These are phyloP conservation scores for Krasilnikovozyma curviuscula DNA, from an alignment of 768 basidiomycete species.

Conservation along the genomic window DNA sequence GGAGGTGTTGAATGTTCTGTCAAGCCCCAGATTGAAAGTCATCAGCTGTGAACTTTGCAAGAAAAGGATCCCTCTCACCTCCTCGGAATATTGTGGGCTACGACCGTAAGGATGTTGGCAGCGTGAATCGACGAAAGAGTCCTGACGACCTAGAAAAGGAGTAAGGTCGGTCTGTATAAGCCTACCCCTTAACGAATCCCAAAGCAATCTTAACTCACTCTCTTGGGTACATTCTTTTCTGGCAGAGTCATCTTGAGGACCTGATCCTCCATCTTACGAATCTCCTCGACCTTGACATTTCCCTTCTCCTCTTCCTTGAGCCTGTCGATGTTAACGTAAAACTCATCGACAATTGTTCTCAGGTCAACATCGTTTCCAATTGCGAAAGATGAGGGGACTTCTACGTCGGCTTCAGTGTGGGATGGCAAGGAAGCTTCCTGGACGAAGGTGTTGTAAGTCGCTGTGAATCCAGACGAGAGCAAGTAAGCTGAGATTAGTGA, in stretches of 20 bases:
- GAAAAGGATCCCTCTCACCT: background rate
- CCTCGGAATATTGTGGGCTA: background rate
- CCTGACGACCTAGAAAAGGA: background rate
- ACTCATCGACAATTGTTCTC: too few species aligned
- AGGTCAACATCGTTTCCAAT: too few species aligned
- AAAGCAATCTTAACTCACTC: background rate
- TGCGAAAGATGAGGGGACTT: too few species aligned
- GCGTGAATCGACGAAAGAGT: slow-evolving; percentile 4
- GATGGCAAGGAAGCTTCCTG: too few species aligned
- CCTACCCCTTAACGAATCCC: background rate
- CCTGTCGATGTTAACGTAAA: too few species aligned
- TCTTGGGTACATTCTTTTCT: too few species aligned
- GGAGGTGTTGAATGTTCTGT: slow-evolving; percentile 7
- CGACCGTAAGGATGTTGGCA: slow-evolving; percentile 7
- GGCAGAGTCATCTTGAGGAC: too few species aligned
- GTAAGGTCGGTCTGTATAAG: background rate
- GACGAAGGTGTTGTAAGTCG: too few species aligned
- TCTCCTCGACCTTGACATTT: background rate
- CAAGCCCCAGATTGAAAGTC: background rate
- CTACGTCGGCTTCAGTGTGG: too few species aligned
- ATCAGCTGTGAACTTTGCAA: background rate
- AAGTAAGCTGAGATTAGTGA: too few species aligned
- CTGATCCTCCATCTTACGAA: background rate
- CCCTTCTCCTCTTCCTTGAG: slow-evolving; percentile 1
- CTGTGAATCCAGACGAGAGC: too few species aligned